Evolutionary conservation across 2,329 filamentous ascomycete genomes (phyloP).

Genomic region (Cordyceps militaris): DNA sequence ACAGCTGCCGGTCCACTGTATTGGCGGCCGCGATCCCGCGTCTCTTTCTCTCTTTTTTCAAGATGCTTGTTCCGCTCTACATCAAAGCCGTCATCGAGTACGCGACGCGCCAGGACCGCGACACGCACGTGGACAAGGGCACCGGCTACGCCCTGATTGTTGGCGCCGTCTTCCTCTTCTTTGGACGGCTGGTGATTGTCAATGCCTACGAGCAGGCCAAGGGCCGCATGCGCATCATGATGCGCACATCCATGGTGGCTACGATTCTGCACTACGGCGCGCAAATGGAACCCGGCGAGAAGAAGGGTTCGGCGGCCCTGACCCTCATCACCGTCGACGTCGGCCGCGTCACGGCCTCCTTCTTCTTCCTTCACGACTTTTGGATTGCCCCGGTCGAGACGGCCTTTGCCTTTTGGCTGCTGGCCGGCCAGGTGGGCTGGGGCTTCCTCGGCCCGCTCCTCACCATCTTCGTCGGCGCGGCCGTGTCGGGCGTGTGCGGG

Average conservation of each 20-base stretch:
- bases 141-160: neutral
- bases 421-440: constrained; percentile 12
- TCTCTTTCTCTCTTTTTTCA: neutral
- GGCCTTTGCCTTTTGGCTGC: constrained; percentile 13
- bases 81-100: neutral
- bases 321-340: constrained; percentile 14
- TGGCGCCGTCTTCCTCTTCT: neutral
- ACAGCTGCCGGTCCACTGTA: neutral
- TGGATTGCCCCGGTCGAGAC: constrained; percentile 15
- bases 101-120: neutral
- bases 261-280: constrained; percentile 1
- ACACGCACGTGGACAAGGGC: neutral
- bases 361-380: constrained; percentile 14
- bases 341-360: neutral
- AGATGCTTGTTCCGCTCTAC: neutral
- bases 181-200: neutral
- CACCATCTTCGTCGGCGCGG: constrained; percentile 13
- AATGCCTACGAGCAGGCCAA: constrained; percentile 8
- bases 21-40: constrained; percentile 1
- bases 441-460: constrained; percentile 14
- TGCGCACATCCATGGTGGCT: neutral
- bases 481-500: neutral
- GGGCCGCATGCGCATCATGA: neutral
- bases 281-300: neutral
- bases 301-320: constrained; percentile 8